Percentiles rank a stretch among this genome's conserved stretches.
phyloP scores from a whole-genome alignment of 2,329 filamentous ascomycete genomes.

The Fusarium siculi region DNA sequence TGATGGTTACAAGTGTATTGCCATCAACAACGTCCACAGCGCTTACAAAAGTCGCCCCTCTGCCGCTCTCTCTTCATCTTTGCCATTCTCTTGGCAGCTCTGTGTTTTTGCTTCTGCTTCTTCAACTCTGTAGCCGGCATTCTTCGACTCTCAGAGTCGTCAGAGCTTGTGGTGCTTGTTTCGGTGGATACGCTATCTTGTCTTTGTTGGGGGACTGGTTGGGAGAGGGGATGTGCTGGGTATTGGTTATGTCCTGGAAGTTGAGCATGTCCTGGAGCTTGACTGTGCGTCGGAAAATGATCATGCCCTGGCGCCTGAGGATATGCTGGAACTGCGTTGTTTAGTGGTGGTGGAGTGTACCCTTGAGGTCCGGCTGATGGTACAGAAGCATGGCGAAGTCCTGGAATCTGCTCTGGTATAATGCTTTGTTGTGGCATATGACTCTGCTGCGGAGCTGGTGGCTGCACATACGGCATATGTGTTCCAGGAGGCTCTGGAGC shows the following conservation, averaged over 20 bases:
- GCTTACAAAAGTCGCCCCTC: background rate
- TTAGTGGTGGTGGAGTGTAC: background rate
- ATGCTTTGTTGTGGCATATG: background rate
- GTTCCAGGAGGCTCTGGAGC: background rate
- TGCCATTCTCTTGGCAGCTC: background rate
- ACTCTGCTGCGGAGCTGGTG: background rate
- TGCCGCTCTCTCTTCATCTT: background rate
- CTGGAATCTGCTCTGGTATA: background rate
- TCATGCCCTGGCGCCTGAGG: background rate
- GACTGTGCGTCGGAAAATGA: fast-evolving
- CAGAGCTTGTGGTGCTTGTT: background rate
- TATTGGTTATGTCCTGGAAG: no score
- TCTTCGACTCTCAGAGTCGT: background rate
- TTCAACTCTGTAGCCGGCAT: background rate
- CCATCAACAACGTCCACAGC: background rate
- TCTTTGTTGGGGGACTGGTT: background rate
- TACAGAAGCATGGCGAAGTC: background rate
- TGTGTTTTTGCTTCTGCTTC: background rate
- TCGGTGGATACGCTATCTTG: background rate
- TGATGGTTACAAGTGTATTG: background rate
- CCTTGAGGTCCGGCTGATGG: background rate
- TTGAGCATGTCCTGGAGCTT: background rate
- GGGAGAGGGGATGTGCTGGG: background rate
- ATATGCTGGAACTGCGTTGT: background rate
- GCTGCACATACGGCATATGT: background rate